phyloP scores from a whole-genome alignment of 2,329 filamentous ascomycete species.

The Calonectria leucothoes region DNA sequence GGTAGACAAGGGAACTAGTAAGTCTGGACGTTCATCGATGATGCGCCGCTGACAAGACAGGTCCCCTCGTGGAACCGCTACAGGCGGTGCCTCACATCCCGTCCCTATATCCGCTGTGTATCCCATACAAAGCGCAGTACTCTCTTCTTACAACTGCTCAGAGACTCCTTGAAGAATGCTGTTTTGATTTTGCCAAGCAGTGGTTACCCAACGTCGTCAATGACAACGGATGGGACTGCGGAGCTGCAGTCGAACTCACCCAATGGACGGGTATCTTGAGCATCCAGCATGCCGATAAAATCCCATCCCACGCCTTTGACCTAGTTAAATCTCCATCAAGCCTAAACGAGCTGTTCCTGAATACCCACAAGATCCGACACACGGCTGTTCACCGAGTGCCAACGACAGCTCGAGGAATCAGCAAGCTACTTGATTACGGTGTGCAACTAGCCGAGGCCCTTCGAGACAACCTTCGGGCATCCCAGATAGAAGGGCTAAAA shows the following conservation, averaged over 20 bases:
- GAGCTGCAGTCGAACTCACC: constrained; percentile 1
- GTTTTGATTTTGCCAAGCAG: constrained; percentile 5
- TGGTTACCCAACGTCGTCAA: constrained; percentile 1
- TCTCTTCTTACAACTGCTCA: not conserved
- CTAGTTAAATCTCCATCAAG: not conserved
- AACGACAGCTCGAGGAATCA: not conserved
- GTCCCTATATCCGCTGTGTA: not conserved
- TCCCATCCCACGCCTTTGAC: not conserved
- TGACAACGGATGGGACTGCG: not conserved
- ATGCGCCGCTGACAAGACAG: not conserved
- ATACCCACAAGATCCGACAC: constrained; percentile 1
- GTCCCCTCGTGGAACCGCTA: not conserved
- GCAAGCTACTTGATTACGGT: not conserved
- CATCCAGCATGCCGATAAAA: not conserved
- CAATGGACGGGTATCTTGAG: constrained; percentile 3
- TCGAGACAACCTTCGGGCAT: not conserved
- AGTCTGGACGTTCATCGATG: not conserved
- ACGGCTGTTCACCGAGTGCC: constrained; percentile 5
- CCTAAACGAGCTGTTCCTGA: not conserved
- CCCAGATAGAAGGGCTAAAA: not conserved
- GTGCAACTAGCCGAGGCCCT: not conserved
- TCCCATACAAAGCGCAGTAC: constrained; percentile 5
- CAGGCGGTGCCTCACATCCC: not conserved
- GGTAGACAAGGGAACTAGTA: not conserved
- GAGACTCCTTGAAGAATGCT: constrained; percentile 1